These are phyloP conservation scores for Galerina sulciceps DNA, from an alignment of 768 basidiomycete species.

Conservation along the genomic window DNA sequence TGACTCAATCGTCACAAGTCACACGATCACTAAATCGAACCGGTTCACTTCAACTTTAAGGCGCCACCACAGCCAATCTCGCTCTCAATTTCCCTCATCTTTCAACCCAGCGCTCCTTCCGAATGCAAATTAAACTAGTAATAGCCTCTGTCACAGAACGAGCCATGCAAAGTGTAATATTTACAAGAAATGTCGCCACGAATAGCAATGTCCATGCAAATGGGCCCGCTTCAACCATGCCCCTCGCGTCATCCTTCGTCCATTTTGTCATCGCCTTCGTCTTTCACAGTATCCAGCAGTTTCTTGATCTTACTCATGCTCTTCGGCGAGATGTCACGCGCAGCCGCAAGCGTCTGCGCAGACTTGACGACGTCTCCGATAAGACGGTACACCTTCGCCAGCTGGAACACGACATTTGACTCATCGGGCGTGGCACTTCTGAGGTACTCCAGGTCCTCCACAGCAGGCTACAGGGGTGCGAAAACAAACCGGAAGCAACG, in stretches of 20 bases:
- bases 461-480: conserved; percentile 62
- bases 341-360: conserved; percentile 84
- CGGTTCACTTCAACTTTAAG: conserved; percentile 14
- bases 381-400: conserved; percentile 89
- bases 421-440: conserved; percentile 89
- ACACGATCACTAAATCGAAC: conserved; percentile 12
- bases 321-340: conserved; percentile 94
- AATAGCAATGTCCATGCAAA: conserved; percentile 28
- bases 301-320: conserved; percentile 83
- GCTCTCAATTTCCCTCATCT: too few species aligned
- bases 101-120: conserved; percentile 8
- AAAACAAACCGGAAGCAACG: neutral
- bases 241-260: conserved; percentile 65
- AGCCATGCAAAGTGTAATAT: conserved; percentile 20
- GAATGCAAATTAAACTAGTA: conserved; percentile 3
- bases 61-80: conserved; percentile 27
- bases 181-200: conserved; percentile 38
- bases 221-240: neutral
- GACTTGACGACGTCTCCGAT: conserved; percentile 80
- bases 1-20: conserved; percentile 22
- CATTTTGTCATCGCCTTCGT: conserved; percentile 71
- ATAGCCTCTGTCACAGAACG: neutral
- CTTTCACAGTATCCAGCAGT: conserved; percentile 71
- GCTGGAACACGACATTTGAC: conserved; percentile 95
- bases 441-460: conserved; percentile 80